Evolutionary conservation across 2,329 filamentous ascomycete genomes (phyloP), one percentile per base, ranked within the genome.

Genomic region (Colletotrichum liriopes): DNA sequence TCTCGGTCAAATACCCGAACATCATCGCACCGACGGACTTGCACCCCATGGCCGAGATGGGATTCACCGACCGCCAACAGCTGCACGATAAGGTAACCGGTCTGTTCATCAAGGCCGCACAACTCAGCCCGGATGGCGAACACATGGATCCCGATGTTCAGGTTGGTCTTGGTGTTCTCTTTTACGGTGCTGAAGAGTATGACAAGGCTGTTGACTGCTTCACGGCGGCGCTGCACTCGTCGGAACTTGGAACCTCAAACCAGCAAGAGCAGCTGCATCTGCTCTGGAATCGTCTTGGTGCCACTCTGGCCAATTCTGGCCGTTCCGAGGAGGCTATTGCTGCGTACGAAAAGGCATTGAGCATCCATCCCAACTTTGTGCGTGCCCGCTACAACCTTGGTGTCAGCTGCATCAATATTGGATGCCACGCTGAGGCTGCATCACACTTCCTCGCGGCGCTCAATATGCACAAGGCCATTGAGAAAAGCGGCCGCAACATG

Each of bases 191-290:
- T 39, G 96, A 99, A 83, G 96, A 98, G 80, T 98, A 98, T 85
- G 94, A 96, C 81, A 99, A 99, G 85, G 96, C 96, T 0, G 96
- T 99, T 47, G 96, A 99, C 86, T 99, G 97, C 86, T 99, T 99
- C 89, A 93, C 93, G 67, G 92, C 96, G 0, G 96, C 97, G 0
- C 90, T 99, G 32, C 93, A 94, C 71, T 94, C 91, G 32, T 94
- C 94, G 0, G 95, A 98, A 82, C 89, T 92, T 45, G 96, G 96
- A 71, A 90, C 91, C 11, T 93, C 92, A 72, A 98, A 98, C 84
- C 92, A 94, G 74, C 91, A 92, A 77, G 92, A 93, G 78, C 95
- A 98, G 83, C 86, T 98, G 1, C 96, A 98, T 80, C 90, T 99
- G 26, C 91, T 99, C 39, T 99, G 96, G 96, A 99, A 99, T 86